Evolutionary conservation across 1,139 yeast genomes (phyloP), one percentile per base, ranked within the genome.

Genomic region (Wickerhamiella infanticola): DNA sequence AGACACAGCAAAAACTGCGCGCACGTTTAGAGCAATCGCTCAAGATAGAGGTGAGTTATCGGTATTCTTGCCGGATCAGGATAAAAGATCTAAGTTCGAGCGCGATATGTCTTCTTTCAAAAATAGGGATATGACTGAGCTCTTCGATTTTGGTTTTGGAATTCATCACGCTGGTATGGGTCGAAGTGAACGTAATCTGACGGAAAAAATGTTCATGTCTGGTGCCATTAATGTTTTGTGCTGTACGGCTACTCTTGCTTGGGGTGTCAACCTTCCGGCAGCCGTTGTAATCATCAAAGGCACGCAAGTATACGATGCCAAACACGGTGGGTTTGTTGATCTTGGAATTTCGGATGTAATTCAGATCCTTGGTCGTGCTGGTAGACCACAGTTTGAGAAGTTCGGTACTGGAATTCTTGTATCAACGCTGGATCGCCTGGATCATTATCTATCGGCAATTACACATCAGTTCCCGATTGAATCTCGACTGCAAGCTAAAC

Each of bases 231-330:
- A 81, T 53, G 97, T 93, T 0, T 68, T 93, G 18, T 83, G 95
- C 55, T 86, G 96, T 70, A 93, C 99, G 1, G 95, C 98, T 0
- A 93, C 99, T 0, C 73, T 93, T 49, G 99, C 99, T 0, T 93
- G 99, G 99, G 99, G 99, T 73, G 97, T 93, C 13, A 93, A 93
- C 59, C 69, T 93, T 50, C 98, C 99, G 1, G 98, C 98, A 5
- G 97, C 96, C 3, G 95, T 88, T 40, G 99, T 93, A 26, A 84
- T 93, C 52, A 79, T 93, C 45, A 88, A 90, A 59, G 98, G 99
- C 1, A 93, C 99, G 0, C 95, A 86, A 58, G 85, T 93, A 0
- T 93, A 93, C 60, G 94, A 93, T 62, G 75, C 98, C 0, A 85
- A 88, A 58, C 83, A 81, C 48, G 98, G 98, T 70, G 96, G 97